phyloP scores from a whole-genome alignment of 805 yeast species.

The Phaffomyces opuntiae region DNA sequence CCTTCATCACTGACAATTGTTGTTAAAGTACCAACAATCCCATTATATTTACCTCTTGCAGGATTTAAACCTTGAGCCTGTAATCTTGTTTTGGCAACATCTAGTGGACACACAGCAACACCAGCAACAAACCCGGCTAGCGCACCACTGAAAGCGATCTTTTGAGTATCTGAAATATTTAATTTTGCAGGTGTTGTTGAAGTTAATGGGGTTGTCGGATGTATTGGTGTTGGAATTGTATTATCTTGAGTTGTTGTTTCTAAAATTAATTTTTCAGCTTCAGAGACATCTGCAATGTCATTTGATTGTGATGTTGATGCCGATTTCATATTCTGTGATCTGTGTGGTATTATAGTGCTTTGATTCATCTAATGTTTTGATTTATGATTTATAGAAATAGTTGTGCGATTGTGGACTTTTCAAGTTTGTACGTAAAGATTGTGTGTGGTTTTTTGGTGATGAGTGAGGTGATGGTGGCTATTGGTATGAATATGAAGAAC shows the following conservation, averaged over 20 bases:
- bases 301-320: background rate
- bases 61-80: constrained; percentile 72
- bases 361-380: background rate
- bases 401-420: no score
- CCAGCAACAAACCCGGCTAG: constrained; percentile 91
- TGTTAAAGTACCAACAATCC: constrained; percentile 55
- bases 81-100: constrained; percentile 88
- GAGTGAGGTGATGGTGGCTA: no score
- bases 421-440: no score
- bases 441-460: no score
- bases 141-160: constrained; percentile 85
- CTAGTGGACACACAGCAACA: constrained; percentile 86
- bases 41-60: constrained; percentile 33
- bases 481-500: background rate
- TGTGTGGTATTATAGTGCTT: background rate
- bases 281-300: no score
- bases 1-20: constrained; percentile 77
- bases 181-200: constrained; percentile 1
- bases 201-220: no score
- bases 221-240: constrained; percentile 6
- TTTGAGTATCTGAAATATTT: constrained; percentile 36
- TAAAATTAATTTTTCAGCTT: background rate
- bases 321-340: background rate
- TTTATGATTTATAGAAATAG: no score
- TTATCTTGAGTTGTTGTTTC: constrained; percentile 6